A percentile compares a stretch with the other conserved stretches of the same genome.
Conservation (phyloP, 768 basidiomycete genomes). For the Chalciporus sphaerocephalus region DNA sequence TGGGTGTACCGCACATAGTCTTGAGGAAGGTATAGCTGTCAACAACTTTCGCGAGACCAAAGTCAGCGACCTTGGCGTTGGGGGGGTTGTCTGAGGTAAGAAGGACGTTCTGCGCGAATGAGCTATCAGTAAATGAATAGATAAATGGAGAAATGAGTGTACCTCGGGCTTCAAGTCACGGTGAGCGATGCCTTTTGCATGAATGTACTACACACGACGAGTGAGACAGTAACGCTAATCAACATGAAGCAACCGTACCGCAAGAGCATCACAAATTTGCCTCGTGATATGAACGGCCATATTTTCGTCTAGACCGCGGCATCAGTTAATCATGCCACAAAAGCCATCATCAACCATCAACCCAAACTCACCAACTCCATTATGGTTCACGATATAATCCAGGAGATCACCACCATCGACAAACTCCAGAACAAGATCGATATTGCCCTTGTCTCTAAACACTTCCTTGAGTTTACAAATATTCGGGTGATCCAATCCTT, state of each 20-base stretch:
- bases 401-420: slow-evolving; percentile 87
- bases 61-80: slow-evolving; percentile 87
- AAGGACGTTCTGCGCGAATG: slow-evolving; percentile 61
- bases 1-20: slow-evolving; percentile 97
- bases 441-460: slow-evolving; percentile 60
- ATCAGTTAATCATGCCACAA: not conserved
- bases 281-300: slow-evolving; percentile 66
- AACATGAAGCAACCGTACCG: slow-evolving; percentile 42
- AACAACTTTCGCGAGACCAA: slow-evolving; percentile 91
- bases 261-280: slow-evolving; percentile 77
- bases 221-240: slow-evolving; percentile 2
- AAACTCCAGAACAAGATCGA: slow-evolving; percentile 78
- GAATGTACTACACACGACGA: slow-evolving; percentile 48
- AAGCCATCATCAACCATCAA: not conserved
- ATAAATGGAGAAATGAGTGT: slow-evolving; percentile 1
- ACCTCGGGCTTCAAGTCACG: slow-evolving; percentile 92
- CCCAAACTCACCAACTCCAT: slow-evolving; percentile 54
- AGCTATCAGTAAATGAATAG: not conserved
- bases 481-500: slow-evolving; percentile 71
- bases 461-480: slow-evolving; percentile 78
- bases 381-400: slow-evolving; percentile 62
- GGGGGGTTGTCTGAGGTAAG: slow-evolving; percentile 70
- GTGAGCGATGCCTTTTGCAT: slow-evolving; percentile 75
- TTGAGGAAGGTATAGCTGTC: slow-evolving; percentile 72
- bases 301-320: slow-evolving; percentile 41